Base-by-base conservation (phyloP, 2,329 filamentous ascomycete species). In the Hypoxylon sp. region DNA sequence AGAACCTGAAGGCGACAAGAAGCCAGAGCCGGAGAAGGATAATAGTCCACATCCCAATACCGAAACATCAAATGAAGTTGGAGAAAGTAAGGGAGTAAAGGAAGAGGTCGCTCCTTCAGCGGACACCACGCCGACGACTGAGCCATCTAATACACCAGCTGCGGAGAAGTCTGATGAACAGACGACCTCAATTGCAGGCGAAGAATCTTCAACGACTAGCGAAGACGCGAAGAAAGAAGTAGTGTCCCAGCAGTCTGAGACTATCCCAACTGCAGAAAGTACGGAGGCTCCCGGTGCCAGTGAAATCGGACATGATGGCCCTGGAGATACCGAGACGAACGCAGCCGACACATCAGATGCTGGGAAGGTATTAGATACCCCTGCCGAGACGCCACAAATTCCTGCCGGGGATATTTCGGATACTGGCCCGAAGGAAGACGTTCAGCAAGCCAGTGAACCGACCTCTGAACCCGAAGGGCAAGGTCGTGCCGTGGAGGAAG, bases 41-140 rank as follows among this genome's bases (percentile, higher is more conserved):
- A 30, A 41, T 9, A 60, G 67, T 49, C 46, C 68, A 9, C 60
- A 67, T 32, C 60, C 63, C 21, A 19, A 60, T 25, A 45, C 43
- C 23, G 60, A 56, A 6, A 17, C 28, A 9, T 45, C 63, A 45
- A 59, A 50, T 3, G 46, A 63, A n/a, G 49, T 46, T 28, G 55
- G n/a, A 23, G 65, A 62, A 45, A 59, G 38, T 4, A 59, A 63
- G 30, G 72, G 63, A 23, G 53, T 51, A 49, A 57, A 70, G 50
- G 53, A 67, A 4, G 53, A 66, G n/a, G n/a, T 13, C 36, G 19
- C 41, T 41, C n/a, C 48, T 43, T 21, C 51, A 38, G 36, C 41
- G 55, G 56, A 34, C 48, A 45, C 60, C 34, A 34, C 41, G 32
- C 45, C 55, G 43, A 36, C 65, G 45, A 41, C 55, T 13, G 60